These are phyloP conservation scores for Lecanicillium sp. DNA, from an alignment of 2,329 filamentous ascomycete genomes.

Conservation along the genomic window DNA sequence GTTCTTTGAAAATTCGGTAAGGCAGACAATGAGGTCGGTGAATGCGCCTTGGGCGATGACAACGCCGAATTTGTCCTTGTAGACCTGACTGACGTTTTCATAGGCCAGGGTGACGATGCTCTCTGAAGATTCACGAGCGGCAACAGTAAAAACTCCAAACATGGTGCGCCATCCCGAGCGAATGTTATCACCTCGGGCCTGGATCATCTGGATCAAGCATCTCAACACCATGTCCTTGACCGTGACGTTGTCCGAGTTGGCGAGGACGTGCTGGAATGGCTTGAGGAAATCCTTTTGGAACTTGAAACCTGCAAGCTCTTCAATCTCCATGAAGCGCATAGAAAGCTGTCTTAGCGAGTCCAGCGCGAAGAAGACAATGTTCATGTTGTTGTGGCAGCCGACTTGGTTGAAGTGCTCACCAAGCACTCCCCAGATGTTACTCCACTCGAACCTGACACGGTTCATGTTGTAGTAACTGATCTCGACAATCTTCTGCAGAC, in stretches of 20 bases:
- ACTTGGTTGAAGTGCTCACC: conserved; percentile 98
- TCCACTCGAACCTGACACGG: conserved; percentile 96
- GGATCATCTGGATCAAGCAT: conserved; percentile 98
- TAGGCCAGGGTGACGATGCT: conserved; percentile 94
- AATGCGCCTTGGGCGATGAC: conserved; percentile 96
- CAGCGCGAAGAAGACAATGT: conserved; percentile 94
- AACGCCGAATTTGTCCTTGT: conserved; percentile 90
- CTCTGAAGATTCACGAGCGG: conserved; percentile 87
- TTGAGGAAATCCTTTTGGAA: conserved; percentile 99
- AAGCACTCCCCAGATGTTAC: conserved; percentile 94
- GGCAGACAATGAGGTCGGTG: conserved; percentile 88
- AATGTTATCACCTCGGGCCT: conserved; percentile 93
- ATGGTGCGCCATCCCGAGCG: conserved; percentile 98
- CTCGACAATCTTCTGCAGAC: conserved; percentile 94
- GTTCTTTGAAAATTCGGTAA: conserved; percentile 99
- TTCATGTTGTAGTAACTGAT: conserved; percentile 99
- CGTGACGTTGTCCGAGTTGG: conserved; percentile 81
- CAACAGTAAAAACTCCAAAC: conserved; percentile 98
- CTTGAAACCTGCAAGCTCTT: conserved; percentile 96
- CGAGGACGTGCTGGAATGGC: conserved; percentile 95
- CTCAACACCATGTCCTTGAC: conserved; percentile 97
- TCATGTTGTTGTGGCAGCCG: conserved; percentile 92
- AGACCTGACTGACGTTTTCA: conserved; percentile 93
- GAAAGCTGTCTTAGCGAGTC: conserved; percentile 93
- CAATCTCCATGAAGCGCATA: conserved; percentile 98